phyloP scores from a whole-genome alignment of 345 rosid species.

The Rhodamnia argentea region DNA sequence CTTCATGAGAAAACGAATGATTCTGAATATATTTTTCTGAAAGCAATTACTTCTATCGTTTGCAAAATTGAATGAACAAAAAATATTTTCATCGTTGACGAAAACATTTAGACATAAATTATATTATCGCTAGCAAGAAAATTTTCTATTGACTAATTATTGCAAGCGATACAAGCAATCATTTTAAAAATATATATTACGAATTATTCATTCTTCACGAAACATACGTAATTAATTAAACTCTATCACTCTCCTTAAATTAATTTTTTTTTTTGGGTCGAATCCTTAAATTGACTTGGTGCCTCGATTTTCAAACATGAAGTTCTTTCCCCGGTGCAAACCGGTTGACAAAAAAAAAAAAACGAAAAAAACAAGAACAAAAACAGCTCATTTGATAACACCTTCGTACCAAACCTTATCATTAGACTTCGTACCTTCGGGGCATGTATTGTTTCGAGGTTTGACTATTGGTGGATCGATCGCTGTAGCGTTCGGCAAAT shows the following conservation, averaged over 20 bases:
- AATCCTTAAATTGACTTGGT: no score
- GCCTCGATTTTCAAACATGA: background rate
- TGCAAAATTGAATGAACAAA: background rate
- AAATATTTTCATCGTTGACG: background rate
- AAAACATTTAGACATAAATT: background rate
- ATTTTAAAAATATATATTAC: rapidly evolving
- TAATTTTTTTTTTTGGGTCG: no score
- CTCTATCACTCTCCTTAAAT: background rate
- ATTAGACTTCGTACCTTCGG: background rate
- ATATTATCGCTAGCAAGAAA: background rate
- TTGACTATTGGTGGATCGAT: background rate
- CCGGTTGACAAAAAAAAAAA: background rate
- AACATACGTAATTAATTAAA: background rate
- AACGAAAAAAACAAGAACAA: background rate
- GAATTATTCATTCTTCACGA: background rate
- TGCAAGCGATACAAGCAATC: rapidly evolving
- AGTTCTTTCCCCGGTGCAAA: background rate
- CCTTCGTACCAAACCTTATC: background rate
- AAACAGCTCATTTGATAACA: background rate
- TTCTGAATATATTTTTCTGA: background rate
- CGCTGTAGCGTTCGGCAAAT: background rate
- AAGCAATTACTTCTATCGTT: background rate
- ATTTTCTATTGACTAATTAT: background rate
- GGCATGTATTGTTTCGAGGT: background rate
- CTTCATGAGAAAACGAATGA: rapidly evolving